phyloP scores from a whole-genome alignment of 345 rosid genomes.

The Rhizophora mangle region DNA sequence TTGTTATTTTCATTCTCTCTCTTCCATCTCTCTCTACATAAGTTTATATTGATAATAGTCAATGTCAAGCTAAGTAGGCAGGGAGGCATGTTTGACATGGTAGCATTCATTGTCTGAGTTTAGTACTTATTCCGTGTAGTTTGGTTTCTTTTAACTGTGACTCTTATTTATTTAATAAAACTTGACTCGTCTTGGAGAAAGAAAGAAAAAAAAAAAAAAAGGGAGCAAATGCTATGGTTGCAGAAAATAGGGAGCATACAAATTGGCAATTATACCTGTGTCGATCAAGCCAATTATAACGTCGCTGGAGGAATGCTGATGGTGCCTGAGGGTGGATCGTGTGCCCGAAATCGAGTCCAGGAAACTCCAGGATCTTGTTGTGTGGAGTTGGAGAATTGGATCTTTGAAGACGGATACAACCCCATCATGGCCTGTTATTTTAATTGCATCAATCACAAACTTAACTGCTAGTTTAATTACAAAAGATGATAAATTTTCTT shows the following conservation, averaged over 20 bases:
- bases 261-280: constrained; percentile 33
- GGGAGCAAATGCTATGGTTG: neutral
- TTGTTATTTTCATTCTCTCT: no score
- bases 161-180: no score
- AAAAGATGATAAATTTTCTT: no score
- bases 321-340: constrained; percentile 9
- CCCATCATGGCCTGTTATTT: constrained; percentile 44
- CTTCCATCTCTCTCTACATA: no score
- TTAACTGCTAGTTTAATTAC: neutral
- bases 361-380: constrained; percentile 91
- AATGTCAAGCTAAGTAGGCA: no score
- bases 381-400: constrained; percentile 56
- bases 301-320: constrained; percentile 31
- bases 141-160: no score
- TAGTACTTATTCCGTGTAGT: no score
- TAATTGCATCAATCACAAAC: neutral
- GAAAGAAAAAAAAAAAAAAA: neutral
- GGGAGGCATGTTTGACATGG: no score
- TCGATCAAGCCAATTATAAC: constrained; percentile 61
- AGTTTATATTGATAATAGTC: no score
- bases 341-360: constrained; percentile 34
- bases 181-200: no score
- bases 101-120: no score
- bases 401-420: constrained; percentile 66
- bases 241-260: neutral